phyloP scores from a whole-genome alignment of 31 red algal genomes.

The Endocladia muricata region DNA sequence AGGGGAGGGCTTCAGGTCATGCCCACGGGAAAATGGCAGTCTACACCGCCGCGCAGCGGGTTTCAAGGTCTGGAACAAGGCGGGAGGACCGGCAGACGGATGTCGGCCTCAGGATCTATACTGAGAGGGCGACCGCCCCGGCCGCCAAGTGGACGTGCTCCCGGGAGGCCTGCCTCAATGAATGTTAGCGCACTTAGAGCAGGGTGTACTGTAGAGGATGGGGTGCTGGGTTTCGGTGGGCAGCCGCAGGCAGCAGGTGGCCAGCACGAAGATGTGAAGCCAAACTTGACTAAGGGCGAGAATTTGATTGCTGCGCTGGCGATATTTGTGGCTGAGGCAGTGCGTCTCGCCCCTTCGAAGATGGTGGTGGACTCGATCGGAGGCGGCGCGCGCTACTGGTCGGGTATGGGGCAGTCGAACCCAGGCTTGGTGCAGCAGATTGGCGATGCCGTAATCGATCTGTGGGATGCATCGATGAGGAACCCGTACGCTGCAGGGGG shows the following conservation, averaged over 20 bases:
- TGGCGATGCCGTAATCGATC: conserved; percentile 75
- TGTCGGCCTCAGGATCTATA: neutral
- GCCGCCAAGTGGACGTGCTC: neutral
- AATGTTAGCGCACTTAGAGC: neutral
- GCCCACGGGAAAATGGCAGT: neutral
- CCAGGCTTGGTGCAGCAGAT: conserved; percentile 67
- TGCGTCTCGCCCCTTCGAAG: conserved; percentile 64
- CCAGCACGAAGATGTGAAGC: neutral
- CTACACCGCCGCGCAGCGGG: neutral
- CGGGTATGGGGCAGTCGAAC: conserved; percentile 39
- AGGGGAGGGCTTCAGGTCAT: too few relatives aligned
- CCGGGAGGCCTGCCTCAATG: neutral
- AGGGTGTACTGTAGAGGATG: neutral
- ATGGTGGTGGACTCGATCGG: conserved; percentile 44
- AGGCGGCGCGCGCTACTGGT: conserved; percentile 76
- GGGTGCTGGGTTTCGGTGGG: neutral
- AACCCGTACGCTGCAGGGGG: conserved; percentile 69
- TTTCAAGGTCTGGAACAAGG: neutral
- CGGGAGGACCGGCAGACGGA: neutral
- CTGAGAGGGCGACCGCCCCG: neutral
- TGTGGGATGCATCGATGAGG: conserved; percentile 70
- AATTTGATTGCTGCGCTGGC: conserved; percentile 62
- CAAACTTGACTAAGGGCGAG: conserved; percentile 8
- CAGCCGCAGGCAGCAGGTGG: neutral
- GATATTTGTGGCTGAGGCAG: conserved; percentile 52